These are phyloP conservation scores for Penicillium sp. DNA, from an alignment of 2,329 filamentous ascomycete species.

Conservation along the genomic window DNA sequence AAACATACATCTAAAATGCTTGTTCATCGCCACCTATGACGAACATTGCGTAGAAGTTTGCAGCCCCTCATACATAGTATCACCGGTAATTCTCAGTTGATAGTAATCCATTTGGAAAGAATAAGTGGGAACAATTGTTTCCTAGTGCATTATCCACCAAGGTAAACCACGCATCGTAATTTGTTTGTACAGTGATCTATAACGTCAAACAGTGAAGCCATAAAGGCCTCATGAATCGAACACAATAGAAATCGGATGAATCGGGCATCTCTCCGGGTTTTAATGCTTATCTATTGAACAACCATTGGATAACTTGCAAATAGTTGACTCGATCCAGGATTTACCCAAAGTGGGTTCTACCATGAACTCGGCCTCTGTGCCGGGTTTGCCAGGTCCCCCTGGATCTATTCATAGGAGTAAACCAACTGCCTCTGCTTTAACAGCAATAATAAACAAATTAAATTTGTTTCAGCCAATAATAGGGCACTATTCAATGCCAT, in stretches of 20 bases:
- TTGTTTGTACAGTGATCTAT: neutral
- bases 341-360: neutral
- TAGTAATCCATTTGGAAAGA: neutral
- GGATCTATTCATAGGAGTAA: constrained; percentile 1
- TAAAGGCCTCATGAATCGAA: neutral
- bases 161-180: neutral
- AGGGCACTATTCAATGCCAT: neutral
- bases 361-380: constrained; percentile 7
- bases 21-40: neutral
- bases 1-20: neutral
- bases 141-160: neutral
- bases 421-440: neutral
- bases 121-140: neutral
- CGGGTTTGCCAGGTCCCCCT: neutral
- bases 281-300: neutral
- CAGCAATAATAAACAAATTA: neutral
- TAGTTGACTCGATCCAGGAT: neutral
- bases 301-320: neutral
- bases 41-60: neutral
- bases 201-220: neutral
- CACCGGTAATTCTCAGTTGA: neutral
- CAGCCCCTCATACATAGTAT: neutral
- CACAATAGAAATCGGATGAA: neutral
- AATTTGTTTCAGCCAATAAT: neutral
- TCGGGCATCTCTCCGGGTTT: neutral